Conservation (phyloP, 73 alveolate genomes). For the Paramecium biaurelia region DNA sequence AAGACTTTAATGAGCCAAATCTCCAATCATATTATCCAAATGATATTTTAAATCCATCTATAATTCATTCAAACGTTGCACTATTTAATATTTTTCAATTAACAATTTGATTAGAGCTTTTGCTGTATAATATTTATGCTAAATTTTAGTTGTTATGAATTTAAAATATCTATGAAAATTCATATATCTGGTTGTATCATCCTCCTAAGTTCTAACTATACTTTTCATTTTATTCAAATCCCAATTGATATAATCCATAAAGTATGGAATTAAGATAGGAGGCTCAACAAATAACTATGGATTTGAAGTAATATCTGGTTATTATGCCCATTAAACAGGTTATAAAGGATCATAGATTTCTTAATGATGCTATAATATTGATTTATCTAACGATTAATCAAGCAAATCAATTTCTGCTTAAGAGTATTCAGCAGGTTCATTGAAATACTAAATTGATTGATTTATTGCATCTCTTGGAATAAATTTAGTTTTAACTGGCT, state of each 20-base stretch:
- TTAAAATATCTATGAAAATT: not conserved
- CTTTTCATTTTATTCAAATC: not conserved
- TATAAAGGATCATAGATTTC: not conserved
- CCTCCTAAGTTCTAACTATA: not conserved
- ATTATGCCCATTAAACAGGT: not conserved
- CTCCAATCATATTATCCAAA: not conserved
- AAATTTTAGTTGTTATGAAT: not conserved
- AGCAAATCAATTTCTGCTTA: slow-evolving; percentile 4
- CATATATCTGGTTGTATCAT: not conserved
- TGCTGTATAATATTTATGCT: not conserved
- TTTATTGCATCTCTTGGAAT: not conserved
- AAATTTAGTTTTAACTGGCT: slow-evolving; percentile 21
- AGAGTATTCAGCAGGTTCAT: slow-evolving; percentile 42
- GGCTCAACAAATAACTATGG: slow-evolving; percentile 20
- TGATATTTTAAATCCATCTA: not conserved
- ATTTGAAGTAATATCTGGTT: not conserved
- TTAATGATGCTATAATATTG: not conserved
- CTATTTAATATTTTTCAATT: not conserved
- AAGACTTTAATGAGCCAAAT: not conserved
- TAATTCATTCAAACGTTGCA: not conserved
- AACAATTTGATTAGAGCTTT: not conserved
- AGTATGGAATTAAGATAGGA: slow-evolving; percentile 33
- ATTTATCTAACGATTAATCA: slow-evolving; percentile 7
- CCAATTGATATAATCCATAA: not conserved
- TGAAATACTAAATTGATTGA: not conserved